phyloP scores from a whole-genome alignment of 805 yeast genomes.

The Lipomyces mesembrius region DNA sequence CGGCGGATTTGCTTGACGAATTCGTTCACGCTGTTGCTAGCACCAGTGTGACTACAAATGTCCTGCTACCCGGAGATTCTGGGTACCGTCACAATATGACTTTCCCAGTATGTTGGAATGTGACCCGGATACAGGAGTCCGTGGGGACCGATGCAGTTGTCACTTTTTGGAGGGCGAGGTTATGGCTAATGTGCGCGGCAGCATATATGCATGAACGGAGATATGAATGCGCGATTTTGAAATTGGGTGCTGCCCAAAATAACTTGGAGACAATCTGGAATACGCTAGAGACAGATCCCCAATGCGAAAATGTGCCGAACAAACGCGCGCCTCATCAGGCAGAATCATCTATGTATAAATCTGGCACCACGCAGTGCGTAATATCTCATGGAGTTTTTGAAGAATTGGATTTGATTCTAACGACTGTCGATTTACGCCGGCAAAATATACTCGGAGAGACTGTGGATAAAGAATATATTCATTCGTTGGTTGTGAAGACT shows the following conservation, averaged over 20 bases:
- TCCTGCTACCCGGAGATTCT: neutral
- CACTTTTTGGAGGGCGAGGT: slow-evolving; percentile 21
- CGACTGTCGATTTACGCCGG: slow-evolving; percentile 13
- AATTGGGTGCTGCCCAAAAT: slow-evolving; percentile 16
- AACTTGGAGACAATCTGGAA: slow-evolving; percentile 6
- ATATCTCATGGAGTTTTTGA: slow-evolving; percentile 11
- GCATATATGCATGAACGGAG: neutral
- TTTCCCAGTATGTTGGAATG: slow-evolving; percentile 5
- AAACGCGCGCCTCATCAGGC: neutral
- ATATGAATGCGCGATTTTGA: slow-evolving; percentile 15
- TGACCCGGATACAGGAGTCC: neutral
- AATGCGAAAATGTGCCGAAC: neutral
- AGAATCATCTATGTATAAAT: neutral
- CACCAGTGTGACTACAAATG: neutral
- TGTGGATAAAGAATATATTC: slow-evolving; percentile 5
- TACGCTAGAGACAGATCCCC: neutral
- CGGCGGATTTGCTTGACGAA: slow-evolving; percentile 6
- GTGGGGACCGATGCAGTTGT: neutral
- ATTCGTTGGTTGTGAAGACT: neutral
- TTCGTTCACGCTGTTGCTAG: neutral
- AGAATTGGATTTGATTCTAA: slow-evolving; percentile 11
- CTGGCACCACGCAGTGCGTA: too few species aligned
- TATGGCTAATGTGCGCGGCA: slow-evolving; percentile 16
- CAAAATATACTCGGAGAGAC: slow-evolving; percentile 16
- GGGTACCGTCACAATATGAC: neutral